Evolutionary conservation across 164 flowering plant species (phyloP).

Genomic region (Macadamia tetraphylla): DNA sequence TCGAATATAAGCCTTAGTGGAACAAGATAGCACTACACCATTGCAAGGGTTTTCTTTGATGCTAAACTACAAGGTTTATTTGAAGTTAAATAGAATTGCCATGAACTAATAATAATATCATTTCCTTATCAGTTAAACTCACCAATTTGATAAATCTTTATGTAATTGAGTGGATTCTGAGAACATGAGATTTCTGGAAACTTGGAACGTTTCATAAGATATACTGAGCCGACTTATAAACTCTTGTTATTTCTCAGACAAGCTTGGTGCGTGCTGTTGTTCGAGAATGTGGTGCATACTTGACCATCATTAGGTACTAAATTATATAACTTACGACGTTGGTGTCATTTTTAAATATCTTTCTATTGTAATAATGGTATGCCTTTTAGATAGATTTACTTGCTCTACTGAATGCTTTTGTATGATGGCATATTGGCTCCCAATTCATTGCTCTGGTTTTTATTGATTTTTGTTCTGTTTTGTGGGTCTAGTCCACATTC

Average conservation of each 20-base stretch:
- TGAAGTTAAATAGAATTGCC: too few relatives aligned
- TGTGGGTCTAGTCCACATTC: slow-evolving; percentile 61
- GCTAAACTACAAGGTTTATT: too few relatives aligned
- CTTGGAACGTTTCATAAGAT: neutral
- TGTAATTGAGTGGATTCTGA: neutral
- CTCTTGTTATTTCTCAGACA: slow-evolving; percentile 43
- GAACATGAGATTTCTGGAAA: neutral
- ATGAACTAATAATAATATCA: too few relatives aligned
- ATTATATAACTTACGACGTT: neutral
- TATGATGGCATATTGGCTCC: neutral
- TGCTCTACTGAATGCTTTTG: neutral
- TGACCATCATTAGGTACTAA: slow-evolving; percentile 65
- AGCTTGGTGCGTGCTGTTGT: slow-evolving; percentile 97
- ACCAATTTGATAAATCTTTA: neutral
- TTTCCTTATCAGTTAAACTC: too few relatives aligned
- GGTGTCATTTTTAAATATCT: neutral
- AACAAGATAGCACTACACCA: too few relatives aligned
- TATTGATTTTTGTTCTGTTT: slow-evolving; percentile 7
- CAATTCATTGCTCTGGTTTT: neutral
- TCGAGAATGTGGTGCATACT: slow-evolving; percentile 75
- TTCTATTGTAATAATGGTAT: neutral
- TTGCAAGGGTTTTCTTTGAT: too few relatives aligned
- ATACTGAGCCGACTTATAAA: neutral
- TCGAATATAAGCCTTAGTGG: too few relatives aligned
- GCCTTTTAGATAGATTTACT: neutral